Evolutionary conservation across 768 basidiomycete species (phyloP).

Genomic region (Tremella fuciformis): DNA sequence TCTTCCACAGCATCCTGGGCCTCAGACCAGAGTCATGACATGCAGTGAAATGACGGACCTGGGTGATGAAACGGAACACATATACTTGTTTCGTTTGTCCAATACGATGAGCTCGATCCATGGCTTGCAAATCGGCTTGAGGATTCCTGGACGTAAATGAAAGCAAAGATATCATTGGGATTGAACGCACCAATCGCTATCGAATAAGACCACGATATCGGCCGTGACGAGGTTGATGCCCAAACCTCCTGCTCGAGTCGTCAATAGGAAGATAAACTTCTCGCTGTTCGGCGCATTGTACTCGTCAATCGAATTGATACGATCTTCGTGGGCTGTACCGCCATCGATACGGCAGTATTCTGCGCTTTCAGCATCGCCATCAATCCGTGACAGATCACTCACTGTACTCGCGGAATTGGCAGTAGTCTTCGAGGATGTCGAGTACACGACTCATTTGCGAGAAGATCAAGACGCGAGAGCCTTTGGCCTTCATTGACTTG

Average conservation of each 20-base stretch:
- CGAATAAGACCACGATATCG: slow-evolving; percentile 91
- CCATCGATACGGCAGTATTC: slow-evolving; percentile 98
- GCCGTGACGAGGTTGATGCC: slow-evolving; percentile 95
- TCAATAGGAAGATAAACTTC: slow-evolving; percentile 93
- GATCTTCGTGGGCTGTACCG: slow-evolving; percentile 91
- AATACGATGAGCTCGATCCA: slow-evolving; percentile 96
- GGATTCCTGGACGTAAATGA: slow-evolving; percentile 71
- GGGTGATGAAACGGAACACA: slow-evolving; percentile 94
- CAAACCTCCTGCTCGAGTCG: slow-evolving; percentile 92
- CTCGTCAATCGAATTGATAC: slow-evolving; percentile 91
- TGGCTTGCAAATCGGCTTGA: slow-evolving; percentile 96
- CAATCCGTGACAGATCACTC: slow-evolving; percentile 44
- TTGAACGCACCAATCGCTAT: slow-evolving; percentile 78
- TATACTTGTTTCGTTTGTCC: slow-evolving; percentile 97
- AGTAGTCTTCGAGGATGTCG: slow-evolving; percentile 96
- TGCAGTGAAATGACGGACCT: slow-evolving; percentile 51
- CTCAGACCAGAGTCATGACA: slow-evolving; percentile 8
- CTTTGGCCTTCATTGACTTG: slow-evolving; percentile 78
- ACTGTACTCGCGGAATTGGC: slow-evolving; percentile 86
- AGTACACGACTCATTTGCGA: slow-evolving; percentile 99
- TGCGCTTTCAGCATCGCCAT: slow-evolving; percentile 45
- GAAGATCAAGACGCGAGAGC: slow-evolving; percentile 94
- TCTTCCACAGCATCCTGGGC: slow-evolving; percentile 83
- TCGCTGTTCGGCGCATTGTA: slow-evolving; percentile 93
- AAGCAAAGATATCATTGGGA: neutral